Base-by-base conservation (phyloP, 2,329 filamentous ascomycete genomes). In the Botrytis tulipae region DNA sequence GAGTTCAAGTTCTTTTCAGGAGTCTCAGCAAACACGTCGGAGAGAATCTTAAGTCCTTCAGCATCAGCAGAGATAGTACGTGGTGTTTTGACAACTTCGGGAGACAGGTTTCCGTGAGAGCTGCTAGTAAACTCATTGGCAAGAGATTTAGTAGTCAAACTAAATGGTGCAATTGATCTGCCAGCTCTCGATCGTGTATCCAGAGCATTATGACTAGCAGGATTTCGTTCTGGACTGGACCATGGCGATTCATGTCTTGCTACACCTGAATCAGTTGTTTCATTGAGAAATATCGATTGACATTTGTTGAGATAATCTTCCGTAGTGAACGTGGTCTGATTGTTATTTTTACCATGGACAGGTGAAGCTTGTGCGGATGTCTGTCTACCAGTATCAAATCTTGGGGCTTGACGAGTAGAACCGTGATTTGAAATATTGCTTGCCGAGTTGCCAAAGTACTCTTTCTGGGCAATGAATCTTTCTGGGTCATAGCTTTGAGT, bases 311-410 rank as follows among this genome's bases (percentile, higher is more conserved):
- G 66, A 40, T 69, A 69, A 42, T 69, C 66, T 42, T 57, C 48
- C 4, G 48, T 57, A 18, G 69, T 66, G 70, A 66, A 69, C 14
- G 35, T 9, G 25, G 3, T 32, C 12, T 69, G 48, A 25, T 69
- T 57, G n/a, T 42, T 69, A 32, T 57, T 5, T 22, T 48, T 60
- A 37, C 81, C 77, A 78, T 87, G 87, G 75, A 81, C 79, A 1
- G 87, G 87, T 0, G 88, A 90, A 4, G 87, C 82, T 44, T 86
- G 87, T 75, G 90, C 91, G 76, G 91, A 91, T 78, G 90, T 85
- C 79, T 89, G 90, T 37, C 89, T 57, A 32, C 66, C 66, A 42
- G n/a, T 89, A 76, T 91, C 89, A 77, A 89, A 91, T 79, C 89
- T 90, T 48, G 89, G 89, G 59, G 90, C 82, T 3, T 88, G 87